These are phyloP conservation scores for Bondarzewia mesenterica DNA, from an alignment of 1,284 basidiomycete genomes.

Conservation along the genomic window DNA sequence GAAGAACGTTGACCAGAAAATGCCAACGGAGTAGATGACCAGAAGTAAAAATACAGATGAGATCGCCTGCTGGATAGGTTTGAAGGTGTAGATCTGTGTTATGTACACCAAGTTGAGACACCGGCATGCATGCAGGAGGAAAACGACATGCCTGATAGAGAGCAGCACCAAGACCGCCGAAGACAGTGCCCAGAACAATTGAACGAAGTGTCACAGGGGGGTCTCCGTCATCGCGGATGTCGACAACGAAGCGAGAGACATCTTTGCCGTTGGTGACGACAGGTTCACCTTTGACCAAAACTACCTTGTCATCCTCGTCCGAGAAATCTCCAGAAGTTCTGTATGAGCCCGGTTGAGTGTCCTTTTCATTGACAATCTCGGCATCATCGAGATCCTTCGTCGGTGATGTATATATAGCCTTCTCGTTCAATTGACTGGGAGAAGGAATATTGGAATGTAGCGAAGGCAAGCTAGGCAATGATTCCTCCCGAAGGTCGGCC, in stretches of 20 bases:
- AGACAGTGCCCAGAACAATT: constrained; percentile 44
- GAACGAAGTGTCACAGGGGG: constrained; percentile 51
- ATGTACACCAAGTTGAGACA: constrained; percentile 42
- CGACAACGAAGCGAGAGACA: constrained; percentile 52
- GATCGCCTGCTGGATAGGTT: too few relatives aligned
- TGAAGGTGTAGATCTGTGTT: too few relatives aligned
- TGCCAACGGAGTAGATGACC: too few relatives aligned
- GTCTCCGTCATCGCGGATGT: constrained; percentile 56
- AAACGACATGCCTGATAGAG: constrained; percentile 41
- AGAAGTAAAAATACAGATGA: too few relatives aligned
- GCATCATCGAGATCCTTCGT: not conserved
- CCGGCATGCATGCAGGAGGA: constrained; percentile 52
- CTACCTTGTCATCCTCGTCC: constrained; percentile 24
- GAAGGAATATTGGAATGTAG: too few relatives aligned
- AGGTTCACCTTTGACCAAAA: constrained; percentile 41
- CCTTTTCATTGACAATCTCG: constrained; percentile 25
- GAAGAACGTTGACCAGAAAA: too few relatives aligned
- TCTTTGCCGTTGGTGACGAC: constrained; percentile 46
- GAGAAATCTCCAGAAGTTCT: constrained; percentile 9
- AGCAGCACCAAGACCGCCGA: constrained; percentile 48
- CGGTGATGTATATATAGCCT: not conserved
- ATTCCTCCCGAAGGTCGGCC: too few relatives aligned
- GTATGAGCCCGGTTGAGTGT: constrained; percentile 9
- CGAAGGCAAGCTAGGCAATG: too few relatives aligned
- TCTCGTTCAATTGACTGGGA: too few relatives aligned